Percentiles rank a stretch among this genome's conserved stretches.
Conservation (phyloP, 495 filamentous ascomycete species). For the Saxophila tyrrhenica region DNA sequence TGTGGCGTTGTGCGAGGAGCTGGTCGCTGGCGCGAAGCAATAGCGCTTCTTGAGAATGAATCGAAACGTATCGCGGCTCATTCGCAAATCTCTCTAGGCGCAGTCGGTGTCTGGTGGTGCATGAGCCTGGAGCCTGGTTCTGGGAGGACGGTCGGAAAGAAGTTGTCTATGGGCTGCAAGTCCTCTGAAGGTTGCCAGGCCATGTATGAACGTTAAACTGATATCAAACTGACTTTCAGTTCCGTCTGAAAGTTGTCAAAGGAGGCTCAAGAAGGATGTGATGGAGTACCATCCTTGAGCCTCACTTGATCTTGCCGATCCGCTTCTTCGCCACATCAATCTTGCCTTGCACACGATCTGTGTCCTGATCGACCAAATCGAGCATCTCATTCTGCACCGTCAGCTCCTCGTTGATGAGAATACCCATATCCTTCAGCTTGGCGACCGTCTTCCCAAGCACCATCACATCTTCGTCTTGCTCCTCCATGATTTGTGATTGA, state of each 20-base stretch:
- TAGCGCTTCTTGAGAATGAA: too few relatives aligned
- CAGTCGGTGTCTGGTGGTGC: too few relatives aligned
- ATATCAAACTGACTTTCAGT: too few relatives aligned
- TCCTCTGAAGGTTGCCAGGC: too few relatives aligned
- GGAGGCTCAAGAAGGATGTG: not conserved
- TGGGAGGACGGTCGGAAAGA: too few relatives aligned
- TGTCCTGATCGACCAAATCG: conserved; percentile 62
- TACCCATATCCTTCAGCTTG: conserved; percentile 74
- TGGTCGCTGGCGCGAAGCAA: not conserved
- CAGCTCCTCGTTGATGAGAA: conserved; percentile 75
- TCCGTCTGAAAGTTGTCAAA: too few relatives aligned
- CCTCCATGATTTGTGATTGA: conserved; percentile 68
- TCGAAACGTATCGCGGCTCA: too few relatives aligned
- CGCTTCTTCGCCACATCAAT: conserved; percentile 72
- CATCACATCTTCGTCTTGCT: conserved; percentile 75
- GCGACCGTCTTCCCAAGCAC: conserved; percentile 64
- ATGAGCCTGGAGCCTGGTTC: too few relatives aligned
- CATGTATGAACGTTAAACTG: too few relatives aligned
- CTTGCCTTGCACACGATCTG: conserved; percentile 62
- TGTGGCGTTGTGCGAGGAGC: conserved; percentile 11
- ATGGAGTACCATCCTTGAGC: not conserved
- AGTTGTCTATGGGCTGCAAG: too few relatives aligned
- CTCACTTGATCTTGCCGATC: conserved; percentile 53
- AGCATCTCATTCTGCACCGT: conserved; percentile 76
- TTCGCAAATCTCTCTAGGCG: too few relatives aligned